Base-by-base conservation (phyloP, 768 basidiomycete species). In the Suillus paluster region DNA sequence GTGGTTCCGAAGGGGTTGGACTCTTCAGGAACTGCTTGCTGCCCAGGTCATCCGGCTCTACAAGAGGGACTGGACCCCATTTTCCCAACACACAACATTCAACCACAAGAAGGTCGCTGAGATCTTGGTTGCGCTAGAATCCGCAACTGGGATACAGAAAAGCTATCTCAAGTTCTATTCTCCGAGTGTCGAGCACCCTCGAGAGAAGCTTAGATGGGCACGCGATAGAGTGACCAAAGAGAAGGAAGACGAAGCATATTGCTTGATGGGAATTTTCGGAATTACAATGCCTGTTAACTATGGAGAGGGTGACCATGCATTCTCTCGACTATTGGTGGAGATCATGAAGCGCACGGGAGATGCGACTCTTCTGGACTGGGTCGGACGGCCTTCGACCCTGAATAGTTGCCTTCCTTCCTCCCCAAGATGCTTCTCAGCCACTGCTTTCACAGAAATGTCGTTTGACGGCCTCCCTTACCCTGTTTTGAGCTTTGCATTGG, bases 1-100 rank as follows among this genome's bases (percentile, higher is more conserved):
- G 6, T 73, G 70, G 72, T 72, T 73, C 42, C 38, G 11, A 23
- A 48, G 62, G 21, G 57, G 57, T 5, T 63, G 62, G 71, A 73
- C 71, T n/a, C 70, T 73, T 14, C 71, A 73, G 39, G 71, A 73
- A 41, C 17, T 73, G 48, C 70, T 73, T n/a, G 70, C 72, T 9
- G 66, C 72, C 1, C 58, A 56, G 5, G 67, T 63, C 41, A 70
- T 73, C 15, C 65, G 57, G 46, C 65, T 73, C 39, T 73, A 72
- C 60, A 65, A 64, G 58, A 66, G 62, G 21, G 70, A 73, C 58
- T 73, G 71, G 71, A 57, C 62, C 5, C n/a, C 36, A 34, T 61
- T 44, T 58, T 21, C 34, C 5, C 25, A 39, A 27, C 12, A 30
- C 38, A 3, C 19, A 15, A 2, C 7, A 15, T 55, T 33, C 30